Evolutionary conservation across 139 green algal genomes (phyloP).

Genomic region (Chlorella sp.): DNA sequence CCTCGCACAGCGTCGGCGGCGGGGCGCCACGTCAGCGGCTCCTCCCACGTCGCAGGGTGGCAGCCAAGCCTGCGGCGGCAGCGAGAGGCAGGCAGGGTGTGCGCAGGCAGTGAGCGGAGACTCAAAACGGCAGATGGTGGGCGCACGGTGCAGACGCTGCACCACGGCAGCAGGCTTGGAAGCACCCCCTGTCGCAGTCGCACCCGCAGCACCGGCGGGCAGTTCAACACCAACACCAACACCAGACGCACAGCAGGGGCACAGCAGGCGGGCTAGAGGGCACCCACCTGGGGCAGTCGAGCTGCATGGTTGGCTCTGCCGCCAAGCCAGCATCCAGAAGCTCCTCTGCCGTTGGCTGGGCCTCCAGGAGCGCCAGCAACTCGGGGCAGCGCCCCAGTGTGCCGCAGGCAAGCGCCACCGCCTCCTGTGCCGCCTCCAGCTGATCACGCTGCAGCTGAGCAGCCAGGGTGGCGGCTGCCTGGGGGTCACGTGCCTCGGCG

Average conservation of each 20-base stretch:
- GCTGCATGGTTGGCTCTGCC: background rate
- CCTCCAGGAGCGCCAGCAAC: slow-evolving; percentile 1
- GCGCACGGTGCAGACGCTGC: background rate
- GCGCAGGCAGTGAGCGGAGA: background rate
- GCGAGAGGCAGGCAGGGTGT: background rate
- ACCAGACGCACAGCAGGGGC: background rate
- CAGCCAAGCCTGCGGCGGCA: background rate
- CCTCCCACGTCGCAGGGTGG: slow-evolving; percentile 8
- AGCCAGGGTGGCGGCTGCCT: background rate
- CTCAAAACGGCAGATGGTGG: background rate
- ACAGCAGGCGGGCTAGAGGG: background rate
- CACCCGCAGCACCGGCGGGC: no score
- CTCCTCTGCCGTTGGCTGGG: background rate
- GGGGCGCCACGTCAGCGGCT: slow-evolving; percentile 9
- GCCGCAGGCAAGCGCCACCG: background rate
- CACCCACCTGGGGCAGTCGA: background rate
- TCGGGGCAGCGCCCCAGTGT: slow-evolving; percentile 14
- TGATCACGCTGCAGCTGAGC: background rate
- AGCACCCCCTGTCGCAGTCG: background rate
- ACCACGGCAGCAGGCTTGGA: no score
- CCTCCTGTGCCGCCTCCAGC: background rate
- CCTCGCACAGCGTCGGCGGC: slow-evolving; percentile 23
- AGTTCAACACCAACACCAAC: background rate
- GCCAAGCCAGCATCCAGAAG: background rate
- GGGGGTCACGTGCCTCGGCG: background rate